phyloP scores from a whole-genome alignment of 129 eudicot species.

The Tanacetum coccineum region DNA sequence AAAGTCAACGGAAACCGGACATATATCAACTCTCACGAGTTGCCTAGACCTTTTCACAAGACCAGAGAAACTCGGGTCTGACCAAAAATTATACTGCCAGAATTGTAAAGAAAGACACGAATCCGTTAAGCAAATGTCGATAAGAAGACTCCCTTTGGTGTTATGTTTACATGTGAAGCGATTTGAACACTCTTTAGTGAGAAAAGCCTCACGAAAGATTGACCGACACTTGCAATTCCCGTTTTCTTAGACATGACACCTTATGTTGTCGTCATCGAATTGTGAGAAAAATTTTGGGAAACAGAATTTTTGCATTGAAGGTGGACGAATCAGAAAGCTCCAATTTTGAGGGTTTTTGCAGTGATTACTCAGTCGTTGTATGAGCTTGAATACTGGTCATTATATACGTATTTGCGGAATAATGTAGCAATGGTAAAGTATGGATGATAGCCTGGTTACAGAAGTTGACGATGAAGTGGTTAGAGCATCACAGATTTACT shows the following conservation, averaged over 20 bases:
- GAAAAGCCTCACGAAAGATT: conserved; percentile 62
- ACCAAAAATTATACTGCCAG: conserved; percentile 61
- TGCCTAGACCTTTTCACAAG: conserved; percentile 70
- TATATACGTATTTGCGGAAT: conserved; percentile 55
- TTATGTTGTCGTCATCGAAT: conserved; percentile 58
- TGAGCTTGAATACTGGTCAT: conserved; percentile 79
- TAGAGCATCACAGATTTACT: conserved; percentile 57
- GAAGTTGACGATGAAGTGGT: conserved; percentile 74
- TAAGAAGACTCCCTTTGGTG: conserved; percentile 55
- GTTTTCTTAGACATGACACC: conserved; percentile 74
- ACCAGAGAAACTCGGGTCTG: conserved; percentile 68
- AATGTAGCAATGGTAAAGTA: conserved; percentile 73
- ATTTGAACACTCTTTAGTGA: conserved; percentile 54
- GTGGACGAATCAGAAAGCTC: conserved; percentile 56
- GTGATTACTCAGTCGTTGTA: conserved; percentile 75
- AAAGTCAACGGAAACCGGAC: conserved; percentile 37
- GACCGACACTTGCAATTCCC: conserved; percentile 68
- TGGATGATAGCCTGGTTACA: conserved; percentile 74
- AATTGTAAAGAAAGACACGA: conserved; percentile 54
- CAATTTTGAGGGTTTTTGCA: conserved; percentile 61
- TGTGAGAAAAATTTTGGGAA: conserved; percentile 56
- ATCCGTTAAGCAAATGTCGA: conserved; percentile 66
- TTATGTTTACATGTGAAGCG: conserved; percentile 64
- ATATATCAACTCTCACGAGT: conserved; percentile 41
- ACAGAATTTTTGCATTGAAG: conserved; percentile 57